These are phyloP conservation scores for Kuraishia hungarica DNA, from an alignment of 805 yeast species.

Conservation along the genomic window DNA sequence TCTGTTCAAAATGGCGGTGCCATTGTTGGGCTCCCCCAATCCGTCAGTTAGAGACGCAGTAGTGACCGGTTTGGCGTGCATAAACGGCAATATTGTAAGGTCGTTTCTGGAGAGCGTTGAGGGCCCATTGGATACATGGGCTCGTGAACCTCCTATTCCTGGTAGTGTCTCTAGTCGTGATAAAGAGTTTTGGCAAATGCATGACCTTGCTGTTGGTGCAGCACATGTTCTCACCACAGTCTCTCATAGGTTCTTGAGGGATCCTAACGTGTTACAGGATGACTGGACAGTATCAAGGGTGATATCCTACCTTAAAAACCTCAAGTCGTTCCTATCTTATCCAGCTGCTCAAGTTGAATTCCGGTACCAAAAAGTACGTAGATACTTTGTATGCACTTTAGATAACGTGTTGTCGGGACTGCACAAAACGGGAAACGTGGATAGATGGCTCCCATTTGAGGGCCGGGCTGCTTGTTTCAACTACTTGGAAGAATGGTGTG, in stretches of 20 bases:
- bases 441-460: constrained; percentile 73
- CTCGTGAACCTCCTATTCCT: constrained; percentile 25
- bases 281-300: constrained; percentile 61
- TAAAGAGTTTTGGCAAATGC: no score
- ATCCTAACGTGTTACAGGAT: constrained; percentile 46
- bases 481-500: constrained; percentile 91
- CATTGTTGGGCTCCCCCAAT: constrained; percentile 65
- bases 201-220: constrained; percentile 55
- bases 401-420: constrained; percentile 63
- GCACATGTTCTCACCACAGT: constrained; percentile 66
- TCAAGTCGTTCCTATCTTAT: constrained; percentile 40
- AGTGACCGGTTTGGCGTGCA: constrained; percentile 80
- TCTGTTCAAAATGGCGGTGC: constrained; percentile 80
- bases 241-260: constrained; percentile 53
- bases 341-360: constrained; percentile 54
- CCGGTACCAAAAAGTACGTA: constrained; percentile 67
- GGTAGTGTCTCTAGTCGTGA: constrained; percentile 6
- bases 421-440: constrained; percentile 31
- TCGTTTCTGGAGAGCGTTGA: constrained; percentile 74
- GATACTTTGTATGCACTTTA: constrained; percentile 77
- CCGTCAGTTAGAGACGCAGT: constrained; percentile 73
- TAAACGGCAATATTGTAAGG: constrained; percentile 82
- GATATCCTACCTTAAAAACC: constrained; percentile 50
- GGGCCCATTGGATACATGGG: constrained; percentile 48
- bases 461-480: constrained; percentile 78